Evolutionary conservation across 2,329 filamentous ascomycete species (phyloP).

Genomic region (Diaporthe sp.): DNA sequence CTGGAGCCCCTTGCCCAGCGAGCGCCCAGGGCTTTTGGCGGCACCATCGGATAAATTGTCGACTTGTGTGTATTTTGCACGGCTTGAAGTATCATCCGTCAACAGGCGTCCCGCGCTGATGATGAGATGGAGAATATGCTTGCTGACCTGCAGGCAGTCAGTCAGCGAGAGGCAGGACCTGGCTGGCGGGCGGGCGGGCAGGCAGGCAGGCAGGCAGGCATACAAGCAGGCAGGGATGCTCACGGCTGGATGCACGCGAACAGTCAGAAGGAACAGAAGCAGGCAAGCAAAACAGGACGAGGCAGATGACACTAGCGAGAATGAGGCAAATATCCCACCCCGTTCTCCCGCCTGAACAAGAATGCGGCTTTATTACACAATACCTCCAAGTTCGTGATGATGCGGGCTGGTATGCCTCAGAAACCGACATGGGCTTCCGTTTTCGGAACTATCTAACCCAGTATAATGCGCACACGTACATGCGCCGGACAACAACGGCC

Average conservation of each 20-base stretch:
- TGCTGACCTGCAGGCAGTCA: slow-evolving; percentile 12
- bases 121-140: background rate
- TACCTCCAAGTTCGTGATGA: too few species aligned
- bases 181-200: background rate
- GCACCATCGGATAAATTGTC: background rate
- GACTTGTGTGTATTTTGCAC: background rate
- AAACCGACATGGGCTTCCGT: background rate
- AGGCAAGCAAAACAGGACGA: slow-evolving; percentile 15
- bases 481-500: background rate
- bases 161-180: slow-evolving; percentile 4
- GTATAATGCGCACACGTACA: background rate
- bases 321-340: background rate
- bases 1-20: background rate
- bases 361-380: background rate
- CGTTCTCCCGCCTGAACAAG: background rate
- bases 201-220: background rate
- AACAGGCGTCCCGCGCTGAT: background rate
- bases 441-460: background rate
- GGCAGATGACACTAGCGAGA: slow-evolving; percentile 14
- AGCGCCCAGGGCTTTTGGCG: background rate
- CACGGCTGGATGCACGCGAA: background rate
- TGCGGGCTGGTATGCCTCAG: background rate
- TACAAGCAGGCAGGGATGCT: background rate
- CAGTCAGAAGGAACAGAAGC: slow-evolving; percentile 13
- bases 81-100: background rate